Percentiles rank a stretch among this genome's conserved stretches.
phyloP scores from a whole-genome alignment of 192 early-diverging fungal species.

The Coemansia sp. region DNA sequence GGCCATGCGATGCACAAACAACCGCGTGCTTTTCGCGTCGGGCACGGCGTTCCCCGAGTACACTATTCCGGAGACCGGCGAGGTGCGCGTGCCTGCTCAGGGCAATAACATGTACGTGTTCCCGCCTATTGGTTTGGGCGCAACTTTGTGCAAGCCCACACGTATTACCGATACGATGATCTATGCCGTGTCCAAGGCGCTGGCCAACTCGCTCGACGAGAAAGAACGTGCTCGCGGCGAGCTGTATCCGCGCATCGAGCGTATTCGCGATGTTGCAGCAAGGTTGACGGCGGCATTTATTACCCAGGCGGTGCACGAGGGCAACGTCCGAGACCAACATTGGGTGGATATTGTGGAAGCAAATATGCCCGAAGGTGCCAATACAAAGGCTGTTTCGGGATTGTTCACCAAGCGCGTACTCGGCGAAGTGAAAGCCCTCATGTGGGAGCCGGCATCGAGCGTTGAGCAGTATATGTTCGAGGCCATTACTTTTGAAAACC shows the following conservation, averaged over 20 bases:
- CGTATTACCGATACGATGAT: slow-evolving; percentile 81
- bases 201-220: slow-evolving; percentile 70
- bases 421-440: slow-evolving; percentile 47
- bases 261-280: slow-evolving; percentile 83
- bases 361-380: slow-evolving; percentile 12
- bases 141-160: slow-evolving; percentile 71
- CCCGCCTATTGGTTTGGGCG: slow-evolving; percentile 91
- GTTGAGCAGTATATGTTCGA: slow-evolving; percentile 55
- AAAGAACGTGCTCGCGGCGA: slow-evolving; percentile 67
- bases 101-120: slow-evolving; percentile 97
- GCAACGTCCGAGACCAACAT: slow-evolving; percentile 33
- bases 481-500: slow-evolving; percentile 34
- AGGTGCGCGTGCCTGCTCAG: slow-evolving; percentile 66
- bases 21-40: slow-evolving; percentile 86
- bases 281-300: slow-evolving; percentile 77
- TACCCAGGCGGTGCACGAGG: slow-evolving; percentile 61
- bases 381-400: slow-evolving; percentile 12
- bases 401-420: slow-evolving; percentile 33
- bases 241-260: slow-evolving; percentile 78
- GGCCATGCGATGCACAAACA: slow-evolving; percentile 78
- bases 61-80: slow-evolving; percentile 56
- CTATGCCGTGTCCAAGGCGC: slow-evolving; percentile 71
- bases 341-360: slow-evolving; percentile 29
- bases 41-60: slow-evolving; percentile 87
- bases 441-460: slow-evolving; percentile 45